Conservation (phyloP, 2,329 filamentous ascomycete genomes). For the Pseudocercospora cruenta region DNA sequence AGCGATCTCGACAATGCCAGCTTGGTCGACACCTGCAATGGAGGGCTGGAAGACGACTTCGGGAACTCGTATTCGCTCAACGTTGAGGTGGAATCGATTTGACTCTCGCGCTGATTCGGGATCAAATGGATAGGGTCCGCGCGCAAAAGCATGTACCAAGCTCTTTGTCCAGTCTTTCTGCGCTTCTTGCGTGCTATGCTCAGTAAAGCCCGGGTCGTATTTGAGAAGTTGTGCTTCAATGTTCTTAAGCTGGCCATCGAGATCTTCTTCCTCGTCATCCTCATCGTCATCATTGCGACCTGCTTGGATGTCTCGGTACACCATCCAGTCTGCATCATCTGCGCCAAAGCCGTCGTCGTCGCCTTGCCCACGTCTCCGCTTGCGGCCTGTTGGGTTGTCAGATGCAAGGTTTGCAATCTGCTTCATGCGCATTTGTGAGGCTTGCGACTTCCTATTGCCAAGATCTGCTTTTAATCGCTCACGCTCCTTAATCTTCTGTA, state of each 20-base stretch:
- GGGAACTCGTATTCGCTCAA: constrained; percentile 99
- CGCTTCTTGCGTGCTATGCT: constrained; percentile 88
- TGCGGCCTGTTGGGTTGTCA: constrained; percentile 74
- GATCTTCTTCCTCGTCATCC: constrained; percentile 89
- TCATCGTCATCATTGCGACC: constrained; percentile 90
- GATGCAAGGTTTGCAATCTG: constrained; percentile 93
- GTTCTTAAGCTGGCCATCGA: constrained; percentile 70
- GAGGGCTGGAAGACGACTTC: constrained; percentile 99
- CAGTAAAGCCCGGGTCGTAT: constrained; percentile 86
- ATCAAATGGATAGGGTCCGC: constrained; percentile 86
- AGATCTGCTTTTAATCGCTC: constrained; percentile 92
- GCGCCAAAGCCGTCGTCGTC: constrained; percentile 97
- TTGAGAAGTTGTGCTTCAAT: constrained; percentile 84
- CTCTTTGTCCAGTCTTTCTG: constrained; percentile 95
- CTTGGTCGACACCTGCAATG: constrained; percentile 96
- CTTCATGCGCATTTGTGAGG: constrained; percentile 97
- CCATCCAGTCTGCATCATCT: constrained; percentile 96
- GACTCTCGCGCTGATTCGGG: constrained; percentile 76
- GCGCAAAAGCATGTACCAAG: constrained; percentile 84
- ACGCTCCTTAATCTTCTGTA: constrained; percentile 86
- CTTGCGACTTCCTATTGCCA: constrained; percentile 93
- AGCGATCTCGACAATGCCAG: constrained; percentile 88
- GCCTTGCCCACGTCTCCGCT: constrained; percentile 81
- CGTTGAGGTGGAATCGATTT: constrained; percentile 91
- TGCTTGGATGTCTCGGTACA: constrained; percentile 89